Evolutionary conservation across 2,329 filamentous ascomycete species (phyloP), one percentile per base, ranked within the genome.

Genomic region (Curvularia eragrostidis): DNA sequence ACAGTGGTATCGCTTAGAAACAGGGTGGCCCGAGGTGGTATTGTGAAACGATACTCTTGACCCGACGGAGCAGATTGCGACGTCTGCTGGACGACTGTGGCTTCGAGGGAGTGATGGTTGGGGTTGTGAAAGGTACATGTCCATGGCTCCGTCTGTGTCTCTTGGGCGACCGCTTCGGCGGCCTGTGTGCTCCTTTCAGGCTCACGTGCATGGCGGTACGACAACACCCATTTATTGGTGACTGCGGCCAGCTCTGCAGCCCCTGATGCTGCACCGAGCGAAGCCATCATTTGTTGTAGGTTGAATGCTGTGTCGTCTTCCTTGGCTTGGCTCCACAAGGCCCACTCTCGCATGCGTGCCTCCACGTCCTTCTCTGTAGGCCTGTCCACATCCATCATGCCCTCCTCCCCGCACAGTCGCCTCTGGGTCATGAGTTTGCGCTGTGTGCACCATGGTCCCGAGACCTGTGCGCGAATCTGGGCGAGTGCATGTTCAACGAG

Each of bases 11-110:
- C 76, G 21, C 85, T 84, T 7, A 82, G 73, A 19, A 89, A 76
- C 66, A 82, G 79, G 13, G 79, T 77, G 12, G 84, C 80, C 5
- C 65, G 57, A 4, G 83, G 78, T 18, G 86, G 85, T 13, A 87
- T 70, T 3, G 68, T 73, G 63, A 82, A 81, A 62, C 62, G 58
- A 47, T 74, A 72, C 51, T 59, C 56, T 38, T 48, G 55, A 32
- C 51, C 48, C 53, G 56, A 43, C 41, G 28, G 47, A 39, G 50
- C 7, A 32, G 62, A 41, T 48, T 54, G 48, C 32, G 51, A 30
- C 44, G 43, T 48, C 12, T 46, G 58, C 26, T 63, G 48, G 21
- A 59, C 59, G 30, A 77, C 61, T 42, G 71, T 60, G 44, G 72
- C 47, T 51, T 69, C 23, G 41, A 76, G 58, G 36, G 72, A 59